Evolutionary conservation across 495 filamentous ascomycete species (phyloP), one percentile per base, ranked within the genome.

Genomic region (Staphylotrichum longicolle): DNA sequence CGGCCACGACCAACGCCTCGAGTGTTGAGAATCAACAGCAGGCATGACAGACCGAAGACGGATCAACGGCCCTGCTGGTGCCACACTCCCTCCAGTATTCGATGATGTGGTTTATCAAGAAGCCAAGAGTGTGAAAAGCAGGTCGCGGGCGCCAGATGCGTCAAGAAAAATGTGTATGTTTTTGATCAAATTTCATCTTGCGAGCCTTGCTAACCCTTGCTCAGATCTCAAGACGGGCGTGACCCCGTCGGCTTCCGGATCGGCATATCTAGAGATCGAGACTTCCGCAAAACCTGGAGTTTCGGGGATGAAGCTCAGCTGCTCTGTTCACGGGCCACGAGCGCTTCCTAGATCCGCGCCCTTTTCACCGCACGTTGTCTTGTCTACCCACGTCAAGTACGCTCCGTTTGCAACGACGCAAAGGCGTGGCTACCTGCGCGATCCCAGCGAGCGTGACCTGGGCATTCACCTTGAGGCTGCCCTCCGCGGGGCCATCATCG

Each of bases 361-460:
- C 11, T 98, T 95, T 79, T 90, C 88, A 8, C 90, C 95, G 8
- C 89, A 96, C 68, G 85, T 97, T 35, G 87, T 96, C 54, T 82
- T 98, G 48, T 91, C 89, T 7, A 92, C 92, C 0, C 88, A 94
- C 66, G 88, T 98, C 69, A 98, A 97, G 75, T 98, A 94, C 68
- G 93, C 95, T 0, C 92, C 94, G 0, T 98, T 98, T 67, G 93
- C 95, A 0, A 88, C 91, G 0, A 84, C 79, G 53, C 84, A 88
- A 68, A 82, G 94, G 35, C 85, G 89, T 64, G 90, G 93, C 37
- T 96, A 96, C 71, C 81, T 96, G 41, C 88, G 93, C 35, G 93
- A 98, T 70, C 77, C 85, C 7, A 85, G 81, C 60, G 94, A 98
- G 78, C 83, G 93, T 20, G 94, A 98, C 73, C 86, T 98, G 2